Conservation (phyloP, 2,329 filamentous ascomycete genomes). For the Elsinoe perseae region DNA sequence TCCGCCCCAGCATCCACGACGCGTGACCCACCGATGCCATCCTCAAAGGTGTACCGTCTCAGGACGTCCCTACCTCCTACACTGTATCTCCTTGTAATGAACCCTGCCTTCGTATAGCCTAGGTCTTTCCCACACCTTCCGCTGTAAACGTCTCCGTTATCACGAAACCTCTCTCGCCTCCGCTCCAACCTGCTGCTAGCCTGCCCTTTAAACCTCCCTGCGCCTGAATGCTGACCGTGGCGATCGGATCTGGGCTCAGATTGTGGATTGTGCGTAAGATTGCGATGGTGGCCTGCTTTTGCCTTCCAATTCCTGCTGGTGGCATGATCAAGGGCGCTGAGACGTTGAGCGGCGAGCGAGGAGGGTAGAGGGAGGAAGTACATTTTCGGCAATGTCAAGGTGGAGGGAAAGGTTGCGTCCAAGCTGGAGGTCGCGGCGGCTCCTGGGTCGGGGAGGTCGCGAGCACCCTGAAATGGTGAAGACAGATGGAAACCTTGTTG, state of each 20-base stretch:
- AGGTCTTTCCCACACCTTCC: too few relatives aligned
- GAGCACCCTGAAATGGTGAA: too few relatives aligned
- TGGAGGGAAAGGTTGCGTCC: constrained; percentile 27
- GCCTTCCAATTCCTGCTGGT: constrained; percentile 37
- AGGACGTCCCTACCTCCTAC: constrained; percentile 33
- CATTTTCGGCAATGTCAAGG: constrained; percentile 54
- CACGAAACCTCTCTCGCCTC: too few relatives aligned
- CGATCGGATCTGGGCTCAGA: not conserved
- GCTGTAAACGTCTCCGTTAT: too few relatives aligned
- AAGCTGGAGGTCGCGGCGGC: not conserved
- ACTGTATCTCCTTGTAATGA: constrained; percentile 5
- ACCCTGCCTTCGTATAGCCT: too few relatives aligned
- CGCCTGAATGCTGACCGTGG: too few relatives aligned
- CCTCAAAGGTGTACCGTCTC: constrained; percentile 38
- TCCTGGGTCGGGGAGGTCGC: too few relatives aligned
- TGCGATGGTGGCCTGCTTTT: not conserved
- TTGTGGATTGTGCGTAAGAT: not conserved
- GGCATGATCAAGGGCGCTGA: constrained; percentile 49
- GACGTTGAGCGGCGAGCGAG: constrained; percentile 55
- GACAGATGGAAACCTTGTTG: too few relatives aligned
- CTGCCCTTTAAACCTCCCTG: too few relatives aligned
- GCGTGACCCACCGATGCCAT: constrained; percentile 27
- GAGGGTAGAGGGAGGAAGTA: constrained; percentile 60
- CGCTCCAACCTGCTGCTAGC: too few relatives aligned
- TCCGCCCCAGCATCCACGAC: constrained; percentile 37